These are phyloP conservation scores for Glycine latifolia DNA, from an alignment of 306 rosid genomes.

Conservation along the genomic window DNA sequence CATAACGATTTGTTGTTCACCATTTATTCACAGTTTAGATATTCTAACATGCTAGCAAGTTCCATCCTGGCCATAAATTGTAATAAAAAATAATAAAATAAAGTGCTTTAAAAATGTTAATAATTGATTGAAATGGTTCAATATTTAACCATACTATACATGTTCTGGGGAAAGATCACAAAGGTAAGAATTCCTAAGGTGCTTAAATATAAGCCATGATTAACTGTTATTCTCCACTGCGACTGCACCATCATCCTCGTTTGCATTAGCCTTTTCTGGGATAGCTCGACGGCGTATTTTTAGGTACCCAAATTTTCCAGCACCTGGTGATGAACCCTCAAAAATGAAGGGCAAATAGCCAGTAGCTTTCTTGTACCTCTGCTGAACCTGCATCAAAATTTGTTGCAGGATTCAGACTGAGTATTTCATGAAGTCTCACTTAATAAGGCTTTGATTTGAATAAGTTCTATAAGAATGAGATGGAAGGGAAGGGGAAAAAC, in stretches of 20 bases:
- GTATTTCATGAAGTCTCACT: constrained; percentile 22
- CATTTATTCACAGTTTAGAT: not conserved
- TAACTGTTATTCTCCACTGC: constrained; percentile 14
- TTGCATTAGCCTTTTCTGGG: not conserved
- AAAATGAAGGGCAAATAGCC: constrained; percentile 80
- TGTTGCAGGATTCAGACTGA: not conserved
- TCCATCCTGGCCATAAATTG: not conserved
- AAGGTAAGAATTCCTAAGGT: not conserved
- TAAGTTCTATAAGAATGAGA: not conserved
- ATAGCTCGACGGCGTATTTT: constrained; percentile 63
- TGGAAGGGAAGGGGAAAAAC: not conserved
- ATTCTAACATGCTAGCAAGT: not conserved
- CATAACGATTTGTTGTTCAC: not conserved
- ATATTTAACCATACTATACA: constrained; percentile 3
- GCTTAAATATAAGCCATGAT: constrained; percentile 26
- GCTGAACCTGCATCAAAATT: constrained; percentile 69
- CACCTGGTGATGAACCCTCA: constrained; percentile 96
- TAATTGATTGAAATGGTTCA: not conserved
- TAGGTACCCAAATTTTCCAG: constrained; percentile 83
- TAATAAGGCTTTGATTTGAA: constrained; percentile 4
- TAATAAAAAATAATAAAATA: not conserved
- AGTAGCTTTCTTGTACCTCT: constrained; percentile 82
- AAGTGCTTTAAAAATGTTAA: not conserved
- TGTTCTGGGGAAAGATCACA: not conserved
- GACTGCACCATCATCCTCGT: not conserved